Conservation (phyloP, 2,329 filamentous ascomycete species). For the Trichoderma endophyticum region DNA sequence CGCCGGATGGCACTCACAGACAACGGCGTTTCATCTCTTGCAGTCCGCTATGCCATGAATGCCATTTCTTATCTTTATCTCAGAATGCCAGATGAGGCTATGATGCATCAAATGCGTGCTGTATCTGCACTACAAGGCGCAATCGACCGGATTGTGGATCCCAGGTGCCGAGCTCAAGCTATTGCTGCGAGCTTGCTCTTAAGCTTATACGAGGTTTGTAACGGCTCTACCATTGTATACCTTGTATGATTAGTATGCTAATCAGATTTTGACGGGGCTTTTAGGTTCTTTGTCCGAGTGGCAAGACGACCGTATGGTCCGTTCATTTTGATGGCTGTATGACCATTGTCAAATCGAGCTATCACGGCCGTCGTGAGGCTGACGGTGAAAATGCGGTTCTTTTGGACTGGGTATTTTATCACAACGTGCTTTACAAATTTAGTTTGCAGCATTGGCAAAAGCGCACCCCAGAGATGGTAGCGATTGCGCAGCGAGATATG, state of each 20-base stretch:
- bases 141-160: not conserved
- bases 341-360: slow-evolving; percentile 12
- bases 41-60: slow-evolving; percentile 17
- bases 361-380: not conserved
- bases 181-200: slow-evolving; percentile 18
- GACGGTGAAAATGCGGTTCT: slow-evolving; percentile 6
- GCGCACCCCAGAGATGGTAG: slow-evolving; percentile 8
- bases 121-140: slow-evolving; percentile 3
- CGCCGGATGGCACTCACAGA: slow-evolving; percentile 14
- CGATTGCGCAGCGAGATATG: slow-evolving; percentile 9
- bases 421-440: slow-evolving; percentile 18
- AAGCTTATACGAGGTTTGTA: slow-evolving; percentile 16
- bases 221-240: no score
- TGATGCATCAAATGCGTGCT: slow-evolving; percentile 11
- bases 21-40: slow-evolving; percentile 13
- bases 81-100: not conserved
- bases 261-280: not conserved
- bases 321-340: slow-evolving; percentile 16
- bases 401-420: slow-evolving; percentile 18
- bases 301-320: slow-evolving; percentile 11
- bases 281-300: slow-evolving; percentile 11
- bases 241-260: not conserved
- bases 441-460: slow-evolving; percentile 17
- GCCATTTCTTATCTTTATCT: slow-evolving; percentile 16
- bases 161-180: slow-evolving; percentile 9